Base-by-base conservation (phyloP, 2,329 filamentous ascomycete genomes). In the Curvularia sp. region DNA sequence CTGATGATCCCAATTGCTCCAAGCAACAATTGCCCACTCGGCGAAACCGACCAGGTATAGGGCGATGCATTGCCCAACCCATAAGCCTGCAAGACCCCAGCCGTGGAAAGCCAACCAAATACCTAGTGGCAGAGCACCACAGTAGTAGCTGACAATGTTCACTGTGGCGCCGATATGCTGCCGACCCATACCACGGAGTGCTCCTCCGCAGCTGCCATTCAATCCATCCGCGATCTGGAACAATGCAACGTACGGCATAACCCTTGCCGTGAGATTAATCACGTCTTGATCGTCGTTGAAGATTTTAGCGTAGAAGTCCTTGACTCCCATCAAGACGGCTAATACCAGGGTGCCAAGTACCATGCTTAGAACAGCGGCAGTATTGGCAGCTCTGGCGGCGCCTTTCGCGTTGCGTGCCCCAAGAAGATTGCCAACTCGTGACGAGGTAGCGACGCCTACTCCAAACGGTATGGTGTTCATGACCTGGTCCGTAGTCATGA, bases 151-250 rank as follows among this genome's bases (percentile, higher is more conserved):
- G 18, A 93, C 77, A 15, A 93, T 81, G 73, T 96, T 96, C 53
- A 96, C 91, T 1, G 87, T 79, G 1, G 92, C 92, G 13, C 93
- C 93, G 49, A 96, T 84, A 82, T 93, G 92, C 76, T 96, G 92
- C 54, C 90, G 81, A 2, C 92, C 93, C 91, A 94, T 95, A 0
- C 92, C 93, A 63, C 92, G 80, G 13, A 96, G 78, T 20, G 88
- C 87, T 1, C 93, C 92, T 1, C 93, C 92, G 71, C 92, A 96
- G 59, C 87, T 90, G 1, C 92, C 92, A 69, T 95, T 95, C 33
- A 96, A 79, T 0, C 92, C 93, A 73, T 96, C 92, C 0, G 92
- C 92, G 59, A 96, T 93, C 79, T 96, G 92, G 77, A 96, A 96
- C 2, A 96, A 81, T 0, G 92, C 93, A 0, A 96, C 92, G 68